Evolutionary conservation across 75 land plant species (phyloP).

Genomic region (Cunninghamia lanceolata): DNA sequence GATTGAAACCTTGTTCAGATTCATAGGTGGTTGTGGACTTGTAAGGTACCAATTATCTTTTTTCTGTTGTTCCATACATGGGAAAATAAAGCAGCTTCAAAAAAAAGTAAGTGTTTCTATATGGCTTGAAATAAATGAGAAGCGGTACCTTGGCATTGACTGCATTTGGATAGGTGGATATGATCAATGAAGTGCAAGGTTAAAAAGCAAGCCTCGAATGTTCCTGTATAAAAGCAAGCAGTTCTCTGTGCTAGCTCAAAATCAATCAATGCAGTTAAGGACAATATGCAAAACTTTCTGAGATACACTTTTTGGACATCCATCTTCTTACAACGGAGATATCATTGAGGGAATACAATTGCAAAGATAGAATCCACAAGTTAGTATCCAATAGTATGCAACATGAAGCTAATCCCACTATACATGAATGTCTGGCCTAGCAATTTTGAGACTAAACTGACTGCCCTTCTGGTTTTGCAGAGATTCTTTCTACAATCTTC

Average conservation of each 20-base stretch:
- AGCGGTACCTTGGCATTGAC: not conserved
- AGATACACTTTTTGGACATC: not conserved
- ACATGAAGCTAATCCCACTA: not conserved
- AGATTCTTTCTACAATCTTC: not conserved
- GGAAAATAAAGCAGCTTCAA: not conserved
- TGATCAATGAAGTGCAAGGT: not conserved
- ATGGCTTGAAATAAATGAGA: not conserved
- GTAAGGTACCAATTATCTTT: not conserved
- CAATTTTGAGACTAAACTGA: not conserved
- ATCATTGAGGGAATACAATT: not conserved
- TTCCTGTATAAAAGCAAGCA: not conserved
- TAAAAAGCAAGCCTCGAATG: not conserved
- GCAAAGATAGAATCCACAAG: not conserved
- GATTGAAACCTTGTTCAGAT: not conserved
- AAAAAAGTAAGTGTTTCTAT: not conserved
- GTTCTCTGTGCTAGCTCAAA: not conserved
- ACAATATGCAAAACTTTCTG: not conserved
- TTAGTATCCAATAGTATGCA: not conserved
- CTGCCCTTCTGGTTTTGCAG: not conserved
- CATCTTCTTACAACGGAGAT: not conserved
- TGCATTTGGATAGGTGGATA: not conserved
- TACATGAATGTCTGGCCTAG: not conserved
- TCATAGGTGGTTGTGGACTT: not conserved
- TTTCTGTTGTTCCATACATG: not conserved
- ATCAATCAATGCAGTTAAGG: not conserved